Base-by-base conservation (phyloP, 2,329 filamentous ascomycete genomes). In the Kalmusia sp. region DNA sequence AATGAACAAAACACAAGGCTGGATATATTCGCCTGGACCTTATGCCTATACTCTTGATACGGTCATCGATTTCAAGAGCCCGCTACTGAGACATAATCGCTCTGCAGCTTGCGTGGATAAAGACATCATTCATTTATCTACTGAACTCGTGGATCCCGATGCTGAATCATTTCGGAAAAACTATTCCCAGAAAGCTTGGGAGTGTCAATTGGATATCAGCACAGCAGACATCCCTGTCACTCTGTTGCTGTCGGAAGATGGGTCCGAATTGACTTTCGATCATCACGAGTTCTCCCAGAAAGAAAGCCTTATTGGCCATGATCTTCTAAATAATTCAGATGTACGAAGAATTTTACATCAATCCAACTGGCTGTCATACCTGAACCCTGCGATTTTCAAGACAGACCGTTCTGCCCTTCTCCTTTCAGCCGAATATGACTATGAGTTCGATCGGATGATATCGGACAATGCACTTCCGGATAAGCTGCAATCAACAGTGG, bases 191-290 rank as follows among this genome's bases (percentile, higher is more conserved):
- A 44, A 28, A 7, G 54, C 51, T 8, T 46, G 57, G 30, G 22
- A 57, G 2, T 63, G 60, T 15, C 52, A 54, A n/a, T 34, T 52
- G 19, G 46, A 28, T 7, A 39, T 52, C 28, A 51, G 31, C n/a
- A 54, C 49, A 27, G 60, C 51, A 12, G 47, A 31, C 3, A 44
- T 54, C 7, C 30, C 49, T 2, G 53, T 58, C 15, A 53, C 47
- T 14, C 49, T 35, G 2, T 39, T 50, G 1, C 39, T 53, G 6
- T 55, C 54, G 7, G 21, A 15, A 31, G 24, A 21, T 8, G 21
- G 21, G 4, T 41, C 39, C 31, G 15, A 19, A 1, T 27, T 47
- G 2, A 37, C n/a, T 6, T 52, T 58, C 11, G 44, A 51, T 22
- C 25, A 40, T 12, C 25, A 43, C 5, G 31, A 49, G 24, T 57